Evolutionary conservation across 2,329 filamentous ascomycete genomes (phyloP), one percentile per base, ranked within the genome.

Genomic region (Remersonia thermophila): DNA sequence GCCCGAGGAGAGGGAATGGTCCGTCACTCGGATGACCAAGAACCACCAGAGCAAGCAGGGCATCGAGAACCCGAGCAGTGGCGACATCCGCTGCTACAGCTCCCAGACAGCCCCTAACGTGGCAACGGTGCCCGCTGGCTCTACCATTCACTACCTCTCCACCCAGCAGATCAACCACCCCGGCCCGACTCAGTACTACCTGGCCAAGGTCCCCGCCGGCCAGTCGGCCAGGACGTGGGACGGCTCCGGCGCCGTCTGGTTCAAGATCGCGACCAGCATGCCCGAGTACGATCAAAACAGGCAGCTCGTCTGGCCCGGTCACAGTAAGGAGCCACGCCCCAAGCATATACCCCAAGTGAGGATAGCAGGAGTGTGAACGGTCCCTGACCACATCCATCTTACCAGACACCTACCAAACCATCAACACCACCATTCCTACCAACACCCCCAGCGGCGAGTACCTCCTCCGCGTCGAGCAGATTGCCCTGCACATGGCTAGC

Each of bases 251-350:
- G 50, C 48, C 12, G 55, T 57, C 3, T 61, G 57, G 57, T 60
- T 58, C 49, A 56, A 56, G 50, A 50, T 58, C 31, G 48, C 50
- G 37, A 60, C 60, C 0, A 54, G 57, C 39, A 50, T 57, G 47
- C 63, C 67, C n/a, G 53, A 53, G 8, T 60, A 66, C 44, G 62
- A 63, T 44, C 52, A 55, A 38, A 62, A 63, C 39, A 67, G 65
- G 53, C 58, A 63, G 38, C 57, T 71, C 17, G 62, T 60, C 28
- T 58, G 55, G 56, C 53, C 55, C 2, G 49, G 46, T 2, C 55
- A 59, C 41, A 58, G 55, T 55, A 50, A 40, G 50, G 38, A 13
- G 4, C 17, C 17, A 17, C 32, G 12, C 12, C 11, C 20, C 20
- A 9, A 23, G 5, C 20, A 23, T 23, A 5, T 23, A 5, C 9